Base-by-base conservation (phyloP, 306 rosid species). In the Rosa persica region DNA sequence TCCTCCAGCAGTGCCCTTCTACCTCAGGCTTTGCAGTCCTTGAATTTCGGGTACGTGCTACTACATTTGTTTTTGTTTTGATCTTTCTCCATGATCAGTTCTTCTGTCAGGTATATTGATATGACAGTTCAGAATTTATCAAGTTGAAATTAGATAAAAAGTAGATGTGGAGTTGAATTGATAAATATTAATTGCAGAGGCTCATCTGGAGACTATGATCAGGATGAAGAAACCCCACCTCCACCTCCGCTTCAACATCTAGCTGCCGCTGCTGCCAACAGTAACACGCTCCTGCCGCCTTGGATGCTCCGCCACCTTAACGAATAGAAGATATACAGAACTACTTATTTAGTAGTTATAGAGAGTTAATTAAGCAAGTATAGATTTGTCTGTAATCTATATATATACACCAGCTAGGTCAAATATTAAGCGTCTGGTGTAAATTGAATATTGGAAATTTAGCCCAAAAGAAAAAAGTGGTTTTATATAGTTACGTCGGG, bases 241-340 rank as follows among this genome's bases (percentile, higher is more conserved):
- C 39, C n/a, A 60, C 66, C 38, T 60, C 39, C 17, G 25, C 46
- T 27, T 67, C 71, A 8, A 39, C 70, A 38, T 16, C 47, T 3
- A 39, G 47, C 47, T 10, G 46, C 47, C 46, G 2, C 48, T 3
- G 16, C 46, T 0, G 43, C 43, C 44, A 66, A 39, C n/a, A 20
- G 25, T 66, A 78, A 64, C 36, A 4, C 54, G 6, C 43, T 75
- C 23, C 83, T 93, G 77, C 95, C 91, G 0, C 77, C 86, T 0
- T 93, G 97, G 98, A 88, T 93, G 98, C 80, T 86, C 78, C 77
- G 76, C 73, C 84, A 79, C 46, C 42, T 81, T 36, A 76, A 76
- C 72, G 82, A 83, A 13, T 89, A 84, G 80, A 79, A 46, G 16
- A 30, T 44, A 3, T 62, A 30, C 68, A 62, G 16, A 25, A 27